These are phyloP conservation scores for Penicillium occitanis DNA, from an alignment of 2,329 filamentous ascomycete genomes.

Conservation along the genomic window DNA sequence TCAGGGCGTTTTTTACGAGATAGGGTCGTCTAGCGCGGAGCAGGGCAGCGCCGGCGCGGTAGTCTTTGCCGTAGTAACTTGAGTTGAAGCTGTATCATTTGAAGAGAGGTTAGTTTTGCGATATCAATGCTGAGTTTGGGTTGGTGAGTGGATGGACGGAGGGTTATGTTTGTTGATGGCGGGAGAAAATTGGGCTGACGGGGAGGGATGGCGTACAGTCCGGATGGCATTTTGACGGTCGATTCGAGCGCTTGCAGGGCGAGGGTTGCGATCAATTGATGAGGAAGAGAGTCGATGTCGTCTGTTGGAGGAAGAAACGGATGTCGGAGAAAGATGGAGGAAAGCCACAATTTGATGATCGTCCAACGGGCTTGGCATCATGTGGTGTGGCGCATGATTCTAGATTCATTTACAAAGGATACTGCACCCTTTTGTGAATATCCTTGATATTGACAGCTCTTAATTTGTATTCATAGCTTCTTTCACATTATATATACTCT, in stretches of 20 bases:
- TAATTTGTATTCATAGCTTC: neutral
- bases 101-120: neutral
- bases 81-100: slow-evolving; percentile 57
- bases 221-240: slow-evolving; percentile 25
- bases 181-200: neutral
- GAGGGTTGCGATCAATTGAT: neutral
- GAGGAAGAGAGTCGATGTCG: neutral
- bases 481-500: too few species aligned
- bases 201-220: slow-evolving; percentile 25
- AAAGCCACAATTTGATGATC: slow-evolving; percentile 18
- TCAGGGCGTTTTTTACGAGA: slow-evolving; percentile 81
- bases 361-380: slow-evolving; percentile 17
- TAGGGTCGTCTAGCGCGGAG: slow-evolving; percentile 90
- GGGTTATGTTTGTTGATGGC: neutral
- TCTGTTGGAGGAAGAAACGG: neutral
- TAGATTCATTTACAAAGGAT: neutral
- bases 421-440: neutral
- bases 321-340: slow-evolving; percentile 10
- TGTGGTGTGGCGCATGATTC: slow-evolving; percentile 16
- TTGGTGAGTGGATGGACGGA: neutral
- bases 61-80: slow-evolving; percentile 89
- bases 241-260: neutral
- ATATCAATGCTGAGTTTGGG: neutral
- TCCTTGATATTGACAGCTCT: neutral
- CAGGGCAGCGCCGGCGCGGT: slow-evolving; percentile 82